A percentile compares a stretch with the other conserved stretches of the same genome.
phyloP scores from a whole-genome alignment of 805 yeast genomes.

The Saccharomyces mikatae region DNA sequence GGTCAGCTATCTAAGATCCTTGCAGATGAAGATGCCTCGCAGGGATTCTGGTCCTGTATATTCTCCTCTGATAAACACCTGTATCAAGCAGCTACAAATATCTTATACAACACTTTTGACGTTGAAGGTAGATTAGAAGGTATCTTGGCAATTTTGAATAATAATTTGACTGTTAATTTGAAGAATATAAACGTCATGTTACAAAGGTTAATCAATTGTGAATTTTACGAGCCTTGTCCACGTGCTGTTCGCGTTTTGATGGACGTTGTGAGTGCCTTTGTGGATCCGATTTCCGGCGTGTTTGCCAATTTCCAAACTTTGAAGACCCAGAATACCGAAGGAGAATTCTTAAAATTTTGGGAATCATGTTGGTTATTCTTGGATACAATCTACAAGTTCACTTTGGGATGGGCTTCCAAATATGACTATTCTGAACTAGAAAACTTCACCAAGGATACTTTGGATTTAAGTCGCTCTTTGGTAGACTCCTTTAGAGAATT shows the following conservation, averaged over 20 bases:
- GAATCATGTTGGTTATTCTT: slow-evolving; percentile 61
- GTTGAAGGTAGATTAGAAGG: slow-evolving; percentile 75
- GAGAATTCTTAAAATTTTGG: slow-evolving; percentile 50
- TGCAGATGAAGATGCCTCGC: slow-evolving; percentile 36
- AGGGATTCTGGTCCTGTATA: slow-evolving; percentile 69
- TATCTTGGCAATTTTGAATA: slow-evolving; percentile 44
- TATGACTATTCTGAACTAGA: slow-evolving; percentile 50
- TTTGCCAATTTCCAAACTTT: slow-evolving; percentile 27
- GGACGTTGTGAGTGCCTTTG: slow-evolving; percentile 59
- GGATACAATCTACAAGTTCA: slow-evolving; percentile 55
- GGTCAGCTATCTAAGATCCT: slow-evolving; percentile 34
- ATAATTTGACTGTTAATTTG: slow-evolving; percentile 40
- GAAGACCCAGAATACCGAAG: slow-evolving; percentile 19
- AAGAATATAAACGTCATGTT: slow-evolving; percentile 42
- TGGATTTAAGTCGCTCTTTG: slow-evolving; percentile 66
- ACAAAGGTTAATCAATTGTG: slow-evolving; percentile 37
- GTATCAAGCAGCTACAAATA: slow-evolving; percentile 62
- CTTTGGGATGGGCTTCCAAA: slow-evolving; percentile 66
- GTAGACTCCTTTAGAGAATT: slow-evolving; percentile 58
- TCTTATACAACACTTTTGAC: slow-evolving; percentile 70
- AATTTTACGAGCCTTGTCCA: slow-evolving; percentile 64
- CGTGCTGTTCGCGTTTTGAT: slow-evolving; percentile 63
- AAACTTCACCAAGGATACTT: slow-evolving; percentile 79
- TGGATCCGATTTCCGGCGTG: slow-evolving; percentile 61
- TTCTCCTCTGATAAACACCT: slow-evolving; percentile 51